phyloP scores from a whole-genome alignment of 768 basidiomycete genomes.

The Phanerochaete sordida region DNA sequence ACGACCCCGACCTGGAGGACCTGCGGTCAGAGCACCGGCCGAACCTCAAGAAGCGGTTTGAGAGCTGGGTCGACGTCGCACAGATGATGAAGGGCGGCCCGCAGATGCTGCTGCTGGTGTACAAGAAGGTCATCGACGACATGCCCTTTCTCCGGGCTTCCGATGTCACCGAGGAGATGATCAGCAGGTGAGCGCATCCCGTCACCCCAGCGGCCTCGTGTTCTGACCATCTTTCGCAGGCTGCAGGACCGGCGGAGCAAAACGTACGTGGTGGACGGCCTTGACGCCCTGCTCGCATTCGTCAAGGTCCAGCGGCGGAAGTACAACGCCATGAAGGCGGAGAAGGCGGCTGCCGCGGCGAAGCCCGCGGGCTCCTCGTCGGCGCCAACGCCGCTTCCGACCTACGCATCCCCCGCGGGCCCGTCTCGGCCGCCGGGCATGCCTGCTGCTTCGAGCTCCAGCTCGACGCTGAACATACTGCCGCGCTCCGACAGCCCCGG shows the following conservation, averaged over 20 bases:
- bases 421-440: neutral
- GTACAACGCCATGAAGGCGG: conserved; percentile 13
- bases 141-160: conserved; percentile 55
- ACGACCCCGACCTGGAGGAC: conserved; percentile 57
- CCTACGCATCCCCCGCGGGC: neutral
- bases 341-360: neutral
- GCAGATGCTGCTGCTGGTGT: conserved; percentile 36
- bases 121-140: conserved; percentile 39
- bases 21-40: conserved; percentile 60
- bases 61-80: conserved; percentile 50
- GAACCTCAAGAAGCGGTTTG: conserved; percentile 50
- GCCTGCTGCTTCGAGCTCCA: neutral
- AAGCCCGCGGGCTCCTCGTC: neutral
- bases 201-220: no score
- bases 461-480: neutral
- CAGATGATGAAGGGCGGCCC: conserved; percentile 36
- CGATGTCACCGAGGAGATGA: conserved; percentile 58
- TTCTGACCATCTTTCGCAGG: conserved; percentile 27
- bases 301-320: conserved; percentile 48
- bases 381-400: neutral
- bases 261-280: conserved; percentile 45
- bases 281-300: conserved; percentile 46
- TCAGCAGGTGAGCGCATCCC: conserved; percentile 36
- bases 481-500: neutral
- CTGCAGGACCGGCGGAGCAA: conserved; percentile 54